Percentiles rank a stretch among this genome's conserved stretches.
Conservation (phyloP, 2,329 filamentous ascomycete genomes). For the Botrytis galanthina region DNA sequence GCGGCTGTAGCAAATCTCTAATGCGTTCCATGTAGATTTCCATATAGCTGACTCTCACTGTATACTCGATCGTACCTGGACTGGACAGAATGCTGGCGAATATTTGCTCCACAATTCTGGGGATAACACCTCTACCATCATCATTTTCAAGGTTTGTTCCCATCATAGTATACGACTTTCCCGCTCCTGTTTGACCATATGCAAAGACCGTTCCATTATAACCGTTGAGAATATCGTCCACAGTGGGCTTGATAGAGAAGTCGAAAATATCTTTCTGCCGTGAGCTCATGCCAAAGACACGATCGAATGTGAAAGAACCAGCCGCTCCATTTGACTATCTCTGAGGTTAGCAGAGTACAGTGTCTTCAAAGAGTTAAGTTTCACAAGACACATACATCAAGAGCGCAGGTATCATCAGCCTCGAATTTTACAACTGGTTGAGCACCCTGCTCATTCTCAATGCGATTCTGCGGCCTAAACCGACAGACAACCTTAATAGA, state of each 20-base stretch:
- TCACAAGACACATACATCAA: slow-evolving; percentile 64
- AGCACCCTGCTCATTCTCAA: slow-evolving; percentile 86
- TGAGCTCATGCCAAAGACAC: slow-evolving; percentile 92
- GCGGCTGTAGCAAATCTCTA: slow-evolving; percentile 84
- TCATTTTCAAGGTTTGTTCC: slow-evolving; percentile 90
- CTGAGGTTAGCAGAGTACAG: slow-evolving; percentile 32
- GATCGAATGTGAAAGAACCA: slow-evolving; percentile 92
- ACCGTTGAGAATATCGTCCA: slow-evolving; percentile 96
- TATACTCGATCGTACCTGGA: slow-evolving; percentile 93
- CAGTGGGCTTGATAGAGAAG: slow-evolving; percentile 92
- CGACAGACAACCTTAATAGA: slow-evolving; percentile 91
- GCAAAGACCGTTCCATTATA: slow-evolving; percentile 99
- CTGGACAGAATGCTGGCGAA: slow-evolving; percentile 93
- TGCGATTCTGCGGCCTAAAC: slow-evolving; percentile 94
- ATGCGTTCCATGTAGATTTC: slow-evolving; percentile 99
- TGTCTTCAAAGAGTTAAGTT: neutral
- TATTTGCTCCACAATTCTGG: slow-evolving; percentile 95
- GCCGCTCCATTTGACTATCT: slow-evolving; percentile 75
- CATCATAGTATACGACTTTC: slow-evolving; percentile 99
- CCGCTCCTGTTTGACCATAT: slow-evolving; percentile 96
- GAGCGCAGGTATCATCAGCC: slow-evolving; percentile 80
- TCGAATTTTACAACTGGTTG: slow-evolving; percentile 89
- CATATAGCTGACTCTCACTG: slow-evolving; percentile 98
- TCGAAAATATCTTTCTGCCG: slow-evolving; percentile 93
- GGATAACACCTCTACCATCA: slow-evolving; percentile 87